Percentiles rank a stretch among this genome's conserved stretches.
Conservation (phyloP, 192 early-diverging fungal species). For the Mortierella hygrophila region DNA sequence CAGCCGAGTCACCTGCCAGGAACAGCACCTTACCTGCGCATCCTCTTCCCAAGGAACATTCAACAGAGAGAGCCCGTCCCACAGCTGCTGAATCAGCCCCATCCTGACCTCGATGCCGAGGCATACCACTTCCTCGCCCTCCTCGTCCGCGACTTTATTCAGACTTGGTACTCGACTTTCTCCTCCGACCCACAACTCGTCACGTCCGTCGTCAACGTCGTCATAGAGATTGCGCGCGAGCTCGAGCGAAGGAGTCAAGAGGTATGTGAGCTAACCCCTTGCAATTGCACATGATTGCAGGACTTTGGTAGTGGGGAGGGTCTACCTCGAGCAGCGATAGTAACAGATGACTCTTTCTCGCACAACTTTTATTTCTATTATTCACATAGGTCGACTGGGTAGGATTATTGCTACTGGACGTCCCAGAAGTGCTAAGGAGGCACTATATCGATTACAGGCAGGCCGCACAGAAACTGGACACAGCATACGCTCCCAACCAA, state of each 20-base stretch:
- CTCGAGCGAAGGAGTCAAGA: conserved; percentile 55
- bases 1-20: conserved; percentile 18
- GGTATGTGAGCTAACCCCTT: conserved; percentile 27
- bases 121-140: conserved; percentile 65
- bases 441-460: conserved; percentile 64
- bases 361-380: not conserved
- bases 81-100: conserved; percentile 53
- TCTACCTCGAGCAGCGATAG: not conserved
- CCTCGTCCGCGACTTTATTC: conserved; percentile 64
- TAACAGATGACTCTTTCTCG: not conserved
- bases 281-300: not conserved
- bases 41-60: conserved; percentile 56
- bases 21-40: conserved; percentile 41
- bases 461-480: conserved; percentile 50
- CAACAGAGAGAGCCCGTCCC: conserved; percentile 47
- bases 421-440: conserved; percentile 59
- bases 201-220: conserved; percentile 48
- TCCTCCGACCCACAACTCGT: conserved; percentile 61
- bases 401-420: conserved; percentile 56
- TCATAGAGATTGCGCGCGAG: conserved; percentile 52
- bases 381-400: conserved; percentile 60
- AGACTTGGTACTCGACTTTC: conserved; percentile 63
- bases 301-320: not conserved
- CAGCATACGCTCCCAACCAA: conserved; percentile 59
- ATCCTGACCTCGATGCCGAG: conserved; percentile 63